phyloP scores from a whole-genome alignment of 2,329 filamentous ascomycete genomes.

The Xylaria sp. region DNA sequence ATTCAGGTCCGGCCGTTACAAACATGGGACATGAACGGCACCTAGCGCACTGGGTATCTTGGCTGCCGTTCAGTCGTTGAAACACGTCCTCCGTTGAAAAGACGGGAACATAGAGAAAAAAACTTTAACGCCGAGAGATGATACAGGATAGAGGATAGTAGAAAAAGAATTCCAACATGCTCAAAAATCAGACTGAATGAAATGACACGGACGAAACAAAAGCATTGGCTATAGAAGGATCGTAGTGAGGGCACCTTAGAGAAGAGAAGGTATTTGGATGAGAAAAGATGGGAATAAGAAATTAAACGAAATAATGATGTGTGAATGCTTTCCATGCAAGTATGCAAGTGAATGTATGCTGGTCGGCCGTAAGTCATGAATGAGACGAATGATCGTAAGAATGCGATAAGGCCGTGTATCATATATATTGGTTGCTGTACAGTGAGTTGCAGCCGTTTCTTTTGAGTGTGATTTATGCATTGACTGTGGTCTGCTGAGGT shows the following conservation, averaged over 20 bases:
- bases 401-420: conserved; percentile 30
- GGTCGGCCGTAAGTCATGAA: conserved; percentile 47
- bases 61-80: conserved; percentile 43
- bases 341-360: conserved; percentile 43
- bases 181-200: background rate
- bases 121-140: conserved; percentile 24
- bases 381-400: conserved; percentile 37
- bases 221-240: background rate
- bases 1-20: conserved; percentile 39
- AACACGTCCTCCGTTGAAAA: conserved; percentile 17
- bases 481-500: conserved; percentile 45
- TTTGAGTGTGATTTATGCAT: conserved; percentile 22
- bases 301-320: conserved; percentile 14
- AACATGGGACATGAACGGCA: conserved; percentile 41
- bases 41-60: conserved; percentile 50
- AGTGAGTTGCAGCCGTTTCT: conserved; percentile 11
- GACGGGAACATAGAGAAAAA: conserved; percentile 7
- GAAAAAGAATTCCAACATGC: background rate
- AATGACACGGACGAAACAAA: conserved; percentile 10
- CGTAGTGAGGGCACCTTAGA: background rate
- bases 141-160: conserved; percentile 9
- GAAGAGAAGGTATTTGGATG: conserved; percentile 3
- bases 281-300: conserved; percentile 8
- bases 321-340: conserved; percentile 33
- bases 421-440: conserved; percentile 20